These are phyloP conservation scores for Cnidoscolus chayamansa DNA, from an alignment of 441 rosid genomes.

Conservation along the genomic window DNA sequence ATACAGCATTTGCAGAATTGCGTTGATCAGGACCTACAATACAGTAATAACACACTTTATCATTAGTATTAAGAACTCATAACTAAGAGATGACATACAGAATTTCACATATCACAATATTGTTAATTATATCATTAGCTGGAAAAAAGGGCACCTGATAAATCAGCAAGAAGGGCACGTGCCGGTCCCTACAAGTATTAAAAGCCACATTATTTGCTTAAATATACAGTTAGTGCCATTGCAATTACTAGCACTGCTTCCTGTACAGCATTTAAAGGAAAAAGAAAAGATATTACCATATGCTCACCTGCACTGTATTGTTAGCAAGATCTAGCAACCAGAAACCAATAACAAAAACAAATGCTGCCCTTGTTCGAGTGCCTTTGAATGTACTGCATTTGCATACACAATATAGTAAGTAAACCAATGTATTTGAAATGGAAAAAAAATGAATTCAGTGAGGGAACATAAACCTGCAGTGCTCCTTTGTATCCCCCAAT, in stretches of 20 bases:
- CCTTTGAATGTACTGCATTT: conserved; percentile 79
- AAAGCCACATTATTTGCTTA: conserved; percentile 19
- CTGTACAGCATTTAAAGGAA: neutral
- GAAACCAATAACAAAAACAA: conserved; percentile 83
- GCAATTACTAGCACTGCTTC: neutral
- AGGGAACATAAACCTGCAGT: conserved; percentile 66
- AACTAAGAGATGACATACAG: conserved; percentile 11
- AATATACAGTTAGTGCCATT: neutral
- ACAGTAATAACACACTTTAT: conserved; percentile 20
- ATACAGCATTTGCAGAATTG: conserved; percentile 86
- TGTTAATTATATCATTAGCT: conserved; percentile 15
- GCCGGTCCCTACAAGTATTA: conserved; percentile 75
- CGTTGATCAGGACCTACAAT: conserved; percentile 84
- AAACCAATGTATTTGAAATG: neutral
- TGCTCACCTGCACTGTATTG: conserved; percentile 82
- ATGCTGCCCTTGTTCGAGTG: conserved; percentile 76
- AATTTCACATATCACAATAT: conserved; percentile 4
- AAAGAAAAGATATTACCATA: conserved; percentile 7
- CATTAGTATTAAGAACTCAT: conserved; percentile 9
- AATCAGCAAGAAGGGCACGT: conserved; percentile 92
- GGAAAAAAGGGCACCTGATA: conserved; percentile 49
- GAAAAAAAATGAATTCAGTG: conserved; percentile 22
- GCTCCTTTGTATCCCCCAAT: conserved; percentile 82
- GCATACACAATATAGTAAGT: conserved; percentile 16
- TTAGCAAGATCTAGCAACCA: conserved; percentile 99